phyloP scores from a whole-genome alignment of 306 rosid genomes.

The cucumber (Cucumis sativus) region Cucumber_9930_V3 NC_026659.2:9432501-9433000 shows the following conservation, averaged over 20 bases:
- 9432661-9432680: too few species aligned
- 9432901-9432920: constrained; percentile 52
- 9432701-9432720: neutral
- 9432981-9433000: constrained; percentile 48
- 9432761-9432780: constrained; percentile 48
- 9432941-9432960: constrained; percentile 29
- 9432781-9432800: constrained; percentile 72
- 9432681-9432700: too few species aligned
- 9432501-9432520: constrained; percentile 53
- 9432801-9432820: constrained; percentile 28
- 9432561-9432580: constrained; percentile 51
- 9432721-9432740: neutral
- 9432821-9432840: constrained; percentile 39
- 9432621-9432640: too few species aligned
- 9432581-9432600: constrained; percentile 22
- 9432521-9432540: constrained; percentile 38
- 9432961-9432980: constrained; percentile 71
- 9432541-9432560: constrained; percentile 73
- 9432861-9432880: constrained; percentile 60
- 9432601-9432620: too few species aligned
- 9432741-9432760: constrained; percentile 1
- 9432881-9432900: constrained; percentile 32
- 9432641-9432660: neutral
- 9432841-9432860: constrained; percentile 93
- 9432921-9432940: constrained; percentile 23